These are phyloP conservation scores for Nannochloris sp. DNA, from an alignment of 139 green algal genomes.

Conservation along the genomic window DNA sequence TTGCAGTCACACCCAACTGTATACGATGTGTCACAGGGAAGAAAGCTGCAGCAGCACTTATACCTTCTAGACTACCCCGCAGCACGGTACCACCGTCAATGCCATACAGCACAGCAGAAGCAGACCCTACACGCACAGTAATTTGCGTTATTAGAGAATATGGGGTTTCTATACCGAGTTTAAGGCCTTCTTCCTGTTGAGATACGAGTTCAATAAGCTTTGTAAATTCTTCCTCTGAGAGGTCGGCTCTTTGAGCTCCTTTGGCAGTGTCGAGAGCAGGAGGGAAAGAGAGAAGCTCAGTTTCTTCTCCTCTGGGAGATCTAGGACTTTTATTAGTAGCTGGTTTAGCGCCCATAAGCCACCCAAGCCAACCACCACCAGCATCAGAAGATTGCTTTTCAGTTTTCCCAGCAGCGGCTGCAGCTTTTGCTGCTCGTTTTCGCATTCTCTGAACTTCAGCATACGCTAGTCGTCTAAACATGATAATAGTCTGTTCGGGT, in stretches of 20 bases:
- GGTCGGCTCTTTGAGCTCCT: not conserved
- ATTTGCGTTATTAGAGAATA: slow-evolving; percentile 42
- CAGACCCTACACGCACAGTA: slow-evolving; percentile 27
- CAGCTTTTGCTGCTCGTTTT: not conserved
- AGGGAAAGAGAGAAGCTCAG: not conserved
- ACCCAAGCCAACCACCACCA: slow-evolving; percentile 34
- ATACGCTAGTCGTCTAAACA: slow-evolving; percentile 72
- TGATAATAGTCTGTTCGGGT: slow-evolving; percentile 60
- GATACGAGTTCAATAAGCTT: slow-evolving; percentile 63
- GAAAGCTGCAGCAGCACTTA: slow-evolving; percentile 16
- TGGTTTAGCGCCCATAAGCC: slow-evolving; percentile 25
- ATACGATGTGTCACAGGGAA: slow-evolving; percentile 49
- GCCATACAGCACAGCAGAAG: slow-evolving; percentile 37
- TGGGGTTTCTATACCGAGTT: slow-evolving; percentile 35
- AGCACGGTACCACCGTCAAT: slow-evolving; percentile 29
- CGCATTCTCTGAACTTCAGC: slow-evolving; percentile 34
- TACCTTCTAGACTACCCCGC: slow-evolving; percentile 24
- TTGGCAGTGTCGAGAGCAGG: not conserved
- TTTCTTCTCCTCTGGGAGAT: not conserved
- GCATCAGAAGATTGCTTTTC: slow-evolving; percentile 1
- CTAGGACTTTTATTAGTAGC: not conserved
- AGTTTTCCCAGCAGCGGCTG: slow-evolving; percentile 2
- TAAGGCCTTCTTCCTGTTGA: slow-evolving; percentile 43
- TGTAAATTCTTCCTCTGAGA: slow-evolving; percentile 61
- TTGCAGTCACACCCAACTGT: slow-evolving; percentile 35